A percentile compares a stretch with the other conserved stretches of the same genome.
Evolutionary conservation across 129 eudicot genomes (phyloP).

Genomic region (Gnaphalium uliginosum): DNA sequence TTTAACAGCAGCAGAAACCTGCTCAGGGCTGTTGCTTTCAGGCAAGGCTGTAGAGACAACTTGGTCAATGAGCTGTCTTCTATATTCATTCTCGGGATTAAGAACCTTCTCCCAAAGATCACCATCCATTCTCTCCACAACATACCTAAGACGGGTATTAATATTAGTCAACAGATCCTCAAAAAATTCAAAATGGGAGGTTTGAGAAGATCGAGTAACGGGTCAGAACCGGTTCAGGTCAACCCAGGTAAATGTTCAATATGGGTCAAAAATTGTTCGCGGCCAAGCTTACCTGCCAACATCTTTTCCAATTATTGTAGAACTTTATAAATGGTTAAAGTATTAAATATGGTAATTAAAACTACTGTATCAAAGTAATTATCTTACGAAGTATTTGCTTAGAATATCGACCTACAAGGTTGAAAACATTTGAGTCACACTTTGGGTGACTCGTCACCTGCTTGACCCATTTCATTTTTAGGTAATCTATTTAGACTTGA

Average conservation of each 20-base stretch:
- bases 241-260: background rate
- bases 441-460: background rate
- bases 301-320: background rate
- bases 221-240: background rate
- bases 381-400: background rate
- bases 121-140: slow-evolving; percentile 95
- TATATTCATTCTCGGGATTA: slow-evolving; percentile 87
- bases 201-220: background rate
- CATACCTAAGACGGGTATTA: slow-evolving; percentile 53
- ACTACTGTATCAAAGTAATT: background rate
- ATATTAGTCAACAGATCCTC: slow-evolving; percentile 7
- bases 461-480: background rate
- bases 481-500: background rate
- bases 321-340: background rate
- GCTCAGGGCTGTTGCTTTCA: slow-evolving; percentile 94
- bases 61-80: slow-evolving; percentile 95
- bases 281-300: background rate
- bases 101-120: slow-evolving; percentile 98
- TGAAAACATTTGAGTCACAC: background rate
- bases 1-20: slow-evolving; percentile 94
- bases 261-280: background rate
- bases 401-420: background rate
- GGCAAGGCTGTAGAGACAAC: slow-evolving; percentile 93
- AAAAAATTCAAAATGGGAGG: background rate
- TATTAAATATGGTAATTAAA: background rate